Base-by-base conservation (phyloP, 2,329 filamentous ascomycete genomes). In the Chrysoporthe puriensis region DNA sequence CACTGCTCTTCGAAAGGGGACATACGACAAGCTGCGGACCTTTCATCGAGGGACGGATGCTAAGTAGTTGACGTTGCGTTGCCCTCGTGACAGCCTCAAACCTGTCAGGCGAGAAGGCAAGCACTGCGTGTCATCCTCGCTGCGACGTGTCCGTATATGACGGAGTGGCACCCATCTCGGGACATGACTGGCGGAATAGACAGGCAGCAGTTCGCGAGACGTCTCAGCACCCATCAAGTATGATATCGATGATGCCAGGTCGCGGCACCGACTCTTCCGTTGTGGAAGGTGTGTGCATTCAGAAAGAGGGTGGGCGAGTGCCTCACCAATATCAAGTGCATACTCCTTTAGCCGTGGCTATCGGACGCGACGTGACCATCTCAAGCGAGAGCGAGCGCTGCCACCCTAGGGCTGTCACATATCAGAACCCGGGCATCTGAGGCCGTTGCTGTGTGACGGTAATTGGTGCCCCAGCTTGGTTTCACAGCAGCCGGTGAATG, bases 401-500 rank as follows among this genome's bases (percentile, higher is more conserved):
- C 57, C 46, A 54, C 50, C 52, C 62, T 26, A 63, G 58, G n/a
- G 60, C 32, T 43, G 32, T 69, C 60, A 66, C 14, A 56, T 54
- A 54, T 61, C 32, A 63, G 14, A 60, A 26, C 46, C 21, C 8
- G 44, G 16, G 32, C 43, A 59, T 60, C 26, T 42, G 21, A 14
- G 34, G 52, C 44, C 63, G 32, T 59, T 60, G 14, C 32, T 65
- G 63, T 52, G 34, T 26, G 14, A 60, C 43, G 44, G n/a, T 52
- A 21, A 18, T 26, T 36, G 26, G 63, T 43, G 43, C 63, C 21
- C 21, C n/a, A n/a, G 52, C 44, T 61, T 54, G 59, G 67, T 69
- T 34, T 13, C 64, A 69, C 67, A 26, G 67, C 60, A 69, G 59
- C 64, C 64, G 67, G 50, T 67, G 21, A 56, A 11, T 6, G 34